Evolutionary conservation across 1,284 basidiomycete species (phyloP).

Genomic region (Pseudozyma hubeiensis): DNA sequence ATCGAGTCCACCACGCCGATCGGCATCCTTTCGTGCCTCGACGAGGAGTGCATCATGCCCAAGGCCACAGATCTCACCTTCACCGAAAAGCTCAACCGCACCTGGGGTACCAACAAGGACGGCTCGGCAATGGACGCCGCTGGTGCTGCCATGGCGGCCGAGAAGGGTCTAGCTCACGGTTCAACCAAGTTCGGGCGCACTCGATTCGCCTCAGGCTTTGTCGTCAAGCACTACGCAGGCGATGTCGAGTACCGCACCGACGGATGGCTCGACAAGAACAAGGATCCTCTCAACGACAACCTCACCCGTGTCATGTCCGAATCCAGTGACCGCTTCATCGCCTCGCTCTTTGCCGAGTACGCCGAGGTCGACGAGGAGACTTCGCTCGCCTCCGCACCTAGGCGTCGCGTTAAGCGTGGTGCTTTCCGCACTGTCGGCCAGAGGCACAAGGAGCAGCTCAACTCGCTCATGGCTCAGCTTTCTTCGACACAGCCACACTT

Average conservation of each 20-base stretch:
- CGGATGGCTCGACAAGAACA: constrained; percentile 99
- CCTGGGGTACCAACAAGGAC: constrained; percentile 63
- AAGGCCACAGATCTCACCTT: constrained; percentile 95
- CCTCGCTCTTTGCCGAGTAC: constrained; percentile 86
- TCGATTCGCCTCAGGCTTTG: constrained; percentile 91
- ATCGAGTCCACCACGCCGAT: constrained; percentile 83
- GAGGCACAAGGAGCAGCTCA: constrained; percentile 94
- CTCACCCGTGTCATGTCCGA: constrained; percentile 87
- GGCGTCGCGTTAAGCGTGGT: constrained; percentile 89
- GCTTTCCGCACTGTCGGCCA: constrained; percentile 96
- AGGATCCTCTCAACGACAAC: constrained; percentile 97
- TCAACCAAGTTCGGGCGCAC: constrained; percentile 82
- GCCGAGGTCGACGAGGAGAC: constrained; percentile 75
- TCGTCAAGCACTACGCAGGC: constrained; percentile 95
- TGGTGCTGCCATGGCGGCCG: constrained; percentile 52
- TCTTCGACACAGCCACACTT: constrained; percentile 97
- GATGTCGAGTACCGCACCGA: constrained; percentile 95
- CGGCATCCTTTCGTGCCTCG: constrained; percentile 91
- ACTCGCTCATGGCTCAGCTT: constrained; percentile 90
- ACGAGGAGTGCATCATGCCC: constrained; percentile 99
- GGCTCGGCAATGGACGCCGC: constrained; percentile 52
- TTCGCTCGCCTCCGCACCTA: constrained; percentile 60
- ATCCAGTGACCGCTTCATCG: constrained; percentile 85
- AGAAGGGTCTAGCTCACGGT: constrained; percentile 68
- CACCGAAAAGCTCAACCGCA: constrained; percentile 81